A percentile compares a stretch with the other conserved stretches of the same genome.
These are phyloP conservation scores for Diatrype stigma DNA, from an alignment of 2,329 filamentous ascomycete species.

Conservation along the genomic window DNA sequence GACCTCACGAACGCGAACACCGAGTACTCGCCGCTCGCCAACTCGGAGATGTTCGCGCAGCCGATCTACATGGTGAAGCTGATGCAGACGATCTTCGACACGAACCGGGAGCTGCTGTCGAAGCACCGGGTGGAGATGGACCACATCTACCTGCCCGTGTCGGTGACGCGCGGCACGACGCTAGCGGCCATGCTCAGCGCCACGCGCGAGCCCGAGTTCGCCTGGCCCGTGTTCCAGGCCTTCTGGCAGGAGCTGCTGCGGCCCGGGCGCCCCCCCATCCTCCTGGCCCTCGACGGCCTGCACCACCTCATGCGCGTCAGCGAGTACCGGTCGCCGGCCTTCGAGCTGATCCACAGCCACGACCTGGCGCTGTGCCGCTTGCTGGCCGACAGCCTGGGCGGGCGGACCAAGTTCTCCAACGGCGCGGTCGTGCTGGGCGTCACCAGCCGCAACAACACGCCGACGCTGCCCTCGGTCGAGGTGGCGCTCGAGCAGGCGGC, in stretches of 20 bases:
- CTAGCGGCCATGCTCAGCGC: conserved; percentile 68
- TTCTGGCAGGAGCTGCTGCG: conserved; percentile 73
- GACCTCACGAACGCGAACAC: conserved; percentile 78
- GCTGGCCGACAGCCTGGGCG: conserved; percentile 69
- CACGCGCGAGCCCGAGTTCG: conserved; percentile 68
- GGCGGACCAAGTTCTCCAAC: conserved; percentile 55
- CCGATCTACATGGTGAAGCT: conserved; percentile 72
- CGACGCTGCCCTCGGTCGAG: conserved; percentile 61
- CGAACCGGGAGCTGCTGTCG: conserved; percentile 65
- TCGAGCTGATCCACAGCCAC: conserved; percentile 76
- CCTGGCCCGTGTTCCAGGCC: conserved; percentile 76
- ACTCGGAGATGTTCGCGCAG: conserved; percentile 68
- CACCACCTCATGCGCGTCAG: conserved; percentile 76
- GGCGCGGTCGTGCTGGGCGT: conserved; percentile 77
- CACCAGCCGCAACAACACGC: conserved; percentile 68
- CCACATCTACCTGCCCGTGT: conserved; percentile 56
- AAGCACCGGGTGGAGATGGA: conserved; percentile 42
- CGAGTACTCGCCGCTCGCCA: conserved; percentile 69
- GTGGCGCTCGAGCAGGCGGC: conserved; percentile 58
- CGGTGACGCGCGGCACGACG: conserved; percentile 53
- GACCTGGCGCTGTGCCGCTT: conserved; percentile 73
- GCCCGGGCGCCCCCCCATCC: conserved; percentile 47
- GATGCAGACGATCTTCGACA: conserved; percentile 66
- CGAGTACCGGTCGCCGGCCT: conserved; percentile 68
- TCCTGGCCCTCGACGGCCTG: conserved; percentile 76